Percentiles rank a stretch among this genome's conserved stretches.
phyloP scores from a whole-genome alignment of 2,329 filamentous ascomycete genomes.

The Alternaria angustiovoidea region DNA sequence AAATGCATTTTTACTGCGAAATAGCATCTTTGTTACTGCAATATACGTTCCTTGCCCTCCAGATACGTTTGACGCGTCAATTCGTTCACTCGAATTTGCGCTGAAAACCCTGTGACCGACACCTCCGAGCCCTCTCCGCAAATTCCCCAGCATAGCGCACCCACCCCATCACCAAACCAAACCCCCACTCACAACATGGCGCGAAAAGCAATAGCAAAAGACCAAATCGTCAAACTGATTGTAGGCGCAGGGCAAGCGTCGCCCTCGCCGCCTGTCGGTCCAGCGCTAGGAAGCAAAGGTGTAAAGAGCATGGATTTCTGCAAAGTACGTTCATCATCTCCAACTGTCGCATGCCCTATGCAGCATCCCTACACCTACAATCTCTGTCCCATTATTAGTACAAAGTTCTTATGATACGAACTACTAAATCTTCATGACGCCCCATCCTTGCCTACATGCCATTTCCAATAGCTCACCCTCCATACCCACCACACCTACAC shows the following conservation, averaged over 20 bases:
- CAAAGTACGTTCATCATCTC: conserved; percentile 55
- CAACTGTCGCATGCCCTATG: background rate
- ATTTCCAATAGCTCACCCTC: too few species aligned
- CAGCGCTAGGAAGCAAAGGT: conserved; percentile 94
- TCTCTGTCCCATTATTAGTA: too few species aligned
- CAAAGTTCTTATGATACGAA: too few species aligned
- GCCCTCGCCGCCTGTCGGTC: conserved; percentile 94
- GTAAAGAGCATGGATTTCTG: conserved; percentile 99
- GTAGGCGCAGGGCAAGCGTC: conserved; percentile 95
- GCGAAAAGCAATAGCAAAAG: conserved; percentile 47
- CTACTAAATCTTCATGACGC: too few species aligned
- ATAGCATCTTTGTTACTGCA: background rate
- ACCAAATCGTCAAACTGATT: conserved; percentile 87
- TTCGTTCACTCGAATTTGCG: background rate
- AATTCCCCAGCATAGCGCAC: conserved; percentile 20
- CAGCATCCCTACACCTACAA: background rate
- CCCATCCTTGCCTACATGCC: too few species aligned
- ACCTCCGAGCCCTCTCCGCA: conserved; percentile 33
- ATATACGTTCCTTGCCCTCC: too few species aligned
- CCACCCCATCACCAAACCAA: conserved; percentile 3
- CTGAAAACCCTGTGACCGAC: conserved; percentile 27
- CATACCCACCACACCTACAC: too few species aligned
- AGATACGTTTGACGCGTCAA: background rate
- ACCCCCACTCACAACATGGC: conserved; percentile 41
- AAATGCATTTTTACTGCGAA: background rate